These are phyloP conservation scores for Scenedesmus sp. DNA, from an alignment of 163 green algal species.

Conservation along the genomic window DNA sequence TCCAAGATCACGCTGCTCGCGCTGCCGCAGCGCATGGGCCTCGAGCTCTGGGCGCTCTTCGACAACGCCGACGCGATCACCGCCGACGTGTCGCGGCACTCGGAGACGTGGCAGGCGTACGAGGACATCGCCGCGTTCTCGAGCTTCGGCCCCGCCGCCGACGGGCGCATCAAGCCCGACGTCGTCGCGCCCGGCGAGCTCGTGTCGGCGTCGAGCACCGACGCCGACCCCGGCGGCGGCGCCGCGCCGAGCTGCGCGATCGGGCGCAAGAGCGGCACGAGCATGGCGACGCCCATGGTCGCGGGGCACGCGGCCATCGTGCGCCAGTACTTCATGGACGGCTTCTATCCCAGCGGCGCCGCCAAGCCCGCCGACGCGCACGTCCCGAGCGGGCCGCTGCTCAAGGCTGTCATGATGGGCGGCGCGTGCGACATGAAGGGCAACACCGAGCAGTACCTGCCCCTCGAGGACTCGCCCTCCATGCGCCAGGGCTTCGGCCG, in stretches of 20 bases:
- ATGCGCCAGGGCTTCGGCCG: constrained; percentile 49
- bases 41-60: constrained; percentile 41
- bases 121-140: constrained; percentile 89
- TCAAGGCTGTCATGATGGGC: constrained; percentile 92
- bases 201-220: constrained; percentile 58
- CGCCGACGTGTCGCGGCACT: not conserved
- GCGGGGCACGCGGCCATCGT: constrained; percentile 81
- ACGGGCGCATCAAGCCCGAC: constrained; percentile 95
- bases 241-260: not conserved
- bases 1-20: constrained; percentile 42
- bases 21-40: constrained; percentile 49
- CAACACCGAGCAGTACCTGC: constrained; percentile 56
- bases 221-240: not conserved
- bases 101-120: constrained; percentile 48
- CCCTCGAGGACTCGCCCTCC: constrained; percentile 34
- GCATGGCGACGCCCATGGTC: constrained; percentile 90
- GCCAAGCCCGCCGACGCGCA: constrained; percentile 35
- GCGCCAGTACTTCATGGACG: constrained; percentile 91
- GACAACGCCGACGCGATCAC: constrained; percentile 17
- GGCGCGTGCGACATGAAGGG: constrained; percentile 80
- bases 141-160: constrained; percentile 78
- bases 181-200: constrained; percentile 88
- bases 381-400: constrained; percentile 74
- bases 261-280: constrained; percentile 72
- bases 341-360: constrained; percentile 87